Evolutionary conservation across 2,329 filamentous ascomycete species (phyloP), one percentile per base, ranked within the genome.

Genomic region (Botryotinia narcissicola): DNA sequence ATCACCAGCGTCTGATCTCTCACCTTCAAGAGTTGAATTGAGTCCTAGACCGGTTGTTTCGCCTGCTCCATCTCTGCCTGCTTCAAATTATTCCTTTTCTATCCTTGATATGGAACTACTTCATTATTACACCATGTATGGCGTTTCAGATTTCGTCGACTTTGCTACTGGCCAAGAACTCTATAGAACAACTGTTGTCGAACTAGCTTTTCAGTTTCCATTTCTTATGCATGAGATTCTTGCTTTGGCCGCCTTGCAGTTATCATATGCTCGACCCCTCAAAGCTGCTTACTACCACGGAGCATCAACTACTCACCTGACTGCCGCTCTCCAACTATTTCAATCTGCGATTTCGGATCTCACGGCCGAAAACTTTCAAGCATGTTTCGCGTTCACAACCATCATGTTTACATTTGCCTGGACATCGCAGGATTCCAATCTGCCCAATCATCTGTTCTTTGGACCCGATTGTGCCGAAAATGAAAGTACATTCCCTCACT

Each of bases 271-370:
- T 2, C 75, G 74, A 6, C 79, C 81, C 9, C 32, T 54, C 59
- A 74, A 57, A 75, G 77, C 51, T 67, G 71, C 32, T 66, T 74
- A 42, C 66, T 79, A 74, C 80, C 80, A 66, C 73, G 76, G 73
- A 75, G 79, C 73, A 75, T 82, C 73, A 77, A 82, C 54, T 35
- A 80, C 79, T 1, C 80, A 81, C 35, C 75, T 81, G 29, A 80
- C 80, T 48, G 79, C 75, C 29, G 80, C 77, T 42, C 75, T 83
- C 4, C 74, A 76, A 20, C 70, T 79, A 10, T 83, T 82, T 73
- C 81, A 81, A 71, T 75, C 78, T 25, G 75, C 79, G 71, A 74
- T 91, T 86, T 57, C 87, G 86, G 44, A 83, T 82, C 78, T 83
- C 81, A 74, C 79, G 78, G 25, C 81, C 79, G 75, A 82, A 73